These are phyloP conservation scores for Psidium guajava DNA, from an alignment of 345 rosid species.

Conservation along the genomic window DNA sequence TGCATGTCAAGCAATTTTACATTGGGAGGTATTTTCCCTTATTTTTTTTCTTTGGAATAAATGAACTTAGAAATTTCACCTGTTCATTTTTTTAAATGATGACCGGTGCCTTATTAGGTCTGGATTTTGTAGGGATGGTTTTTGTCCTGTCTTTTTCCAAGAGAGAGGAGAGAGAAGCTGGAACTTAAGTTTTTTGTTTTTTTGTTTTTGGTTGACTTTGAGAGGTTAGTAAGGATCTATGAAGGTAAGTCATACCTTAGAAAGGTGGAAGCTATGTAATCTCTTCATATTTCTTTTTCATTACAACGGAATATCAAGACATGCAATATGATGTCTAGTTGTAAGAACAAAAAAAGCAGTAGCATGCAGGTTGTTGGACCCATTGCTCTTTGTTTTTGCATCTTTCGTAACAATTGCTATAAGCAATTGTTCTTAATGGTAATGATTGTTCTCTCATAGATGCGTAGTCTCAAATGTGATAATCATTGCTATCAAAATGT, in stretches of 20 bases:
- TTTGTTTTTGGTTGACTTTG: background rate
- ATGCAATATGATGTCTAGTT: background rate
- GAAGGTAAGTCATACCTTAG: background rate
- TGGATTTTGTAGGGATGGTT: background rate
- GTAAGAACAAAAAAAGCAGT: background rate
- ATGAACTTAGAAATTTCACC: background rate
- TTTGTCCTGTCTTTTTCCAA: background rate
- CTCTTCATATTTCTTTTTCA: background rate
- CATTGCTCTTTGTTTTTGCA: background rate
- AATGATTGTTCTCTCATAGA: background rate
- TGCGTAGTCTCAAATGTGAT: background rate
- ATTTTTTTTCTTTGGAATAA: background rate
- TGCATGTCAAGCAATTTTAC: constrained; percentile 48
- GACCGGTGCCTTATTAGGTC: background rate
- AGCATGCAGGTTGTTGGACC: background rate
- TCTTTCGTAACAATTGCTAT: background rate
- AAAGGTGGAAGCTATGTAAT: background rate
- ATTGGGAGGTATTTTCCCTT: constrained; percentile 9
- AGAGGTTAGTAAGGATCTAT: background rate
- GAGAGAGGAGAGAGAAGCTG: background rate
- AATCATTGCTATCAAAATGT: background rate
- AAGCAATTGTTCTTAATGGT: background rate
- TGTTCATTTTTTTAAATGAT: background rate
- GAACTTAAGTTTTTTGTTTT: background rate
- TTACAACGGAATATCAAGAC: background rate